These are phyloP conservation scores for Macroventuria anomochaeta DNA, from an alignment of 2,329 filamentous ascomycete species.

Conservation along the genomic window DNA sequence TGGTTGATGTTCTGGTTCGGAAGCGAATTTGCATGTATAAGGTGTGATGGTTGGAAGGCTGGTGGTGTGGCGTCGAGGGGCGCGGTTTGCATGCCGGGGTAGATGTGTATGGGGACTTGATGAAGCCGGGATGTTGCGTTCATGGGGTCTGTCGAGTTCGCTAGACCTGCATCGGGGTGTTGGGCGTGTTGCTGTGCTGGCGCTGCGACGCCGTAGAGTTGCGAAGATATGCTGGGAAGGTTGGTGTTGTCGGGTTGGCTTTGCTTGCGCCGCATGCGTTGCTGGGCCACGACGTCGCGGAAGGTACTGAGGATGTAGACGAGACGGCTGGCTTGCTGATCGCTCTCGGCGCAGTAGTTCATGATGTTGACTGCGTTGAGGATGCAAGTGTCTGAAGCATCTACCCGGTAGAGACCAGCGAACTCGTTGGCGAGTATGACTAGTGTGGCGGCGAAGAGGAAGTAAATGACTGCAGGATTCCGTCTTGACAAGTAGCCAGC, in stretches of 20 bases:
- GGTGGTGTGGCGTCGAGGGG: constrained; percentile 26
- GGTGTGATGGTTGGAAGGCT: constrained; percentile 14
- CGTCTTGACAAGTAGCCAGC: constrained; percentile 50
- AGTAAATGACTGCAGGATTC: constrained; percentile 52
- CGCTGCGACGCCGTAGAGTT: constrained; percentile 37
- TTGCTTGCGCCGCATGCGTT: constrained; percentile 38
- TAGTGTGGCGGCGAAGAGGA: constrained; percentile 51
- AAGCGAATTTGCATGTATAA: not conserved
- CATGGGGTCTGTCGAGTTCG: constrained; percentile 21
- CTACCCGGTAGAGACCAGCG: constrained; percentile 43
- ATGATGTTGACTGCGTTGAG: constrained; percentile 49
- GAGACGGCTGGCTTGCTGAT: constrained; percentile 49
- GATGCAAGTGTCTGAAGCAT: constrained; percentile 47
- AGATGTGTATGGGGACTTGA: constrained; percentile 46
- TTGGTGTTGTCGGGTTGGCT: constrained; percentile 29
- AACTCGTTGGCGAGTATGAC: constrained; percentile 52
- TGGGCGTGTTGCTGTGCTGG: constrained; percentile 18
- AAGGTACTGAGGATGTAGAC: constrained; percentile 49
- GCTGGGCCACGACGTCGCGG: constrained; percentile 46
- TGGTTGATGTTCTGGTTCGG: constrained; percentile 4
- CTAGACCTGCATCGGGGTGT: not conserved
- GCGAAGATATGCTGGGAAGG: constrained; percentile 44
- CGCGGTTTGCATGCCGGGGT: constrained; percentile 44
- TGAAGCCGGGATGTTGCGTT: constrained; percentile 36
- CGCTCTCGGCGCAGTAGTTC: constrained; percentile 50